Percentiles rank a stretch among this genome's conserved stretches.
Conservation (phyloP, 1,284 basidiomycete genomes). For the Ustilago vetiveriae region DNA sequence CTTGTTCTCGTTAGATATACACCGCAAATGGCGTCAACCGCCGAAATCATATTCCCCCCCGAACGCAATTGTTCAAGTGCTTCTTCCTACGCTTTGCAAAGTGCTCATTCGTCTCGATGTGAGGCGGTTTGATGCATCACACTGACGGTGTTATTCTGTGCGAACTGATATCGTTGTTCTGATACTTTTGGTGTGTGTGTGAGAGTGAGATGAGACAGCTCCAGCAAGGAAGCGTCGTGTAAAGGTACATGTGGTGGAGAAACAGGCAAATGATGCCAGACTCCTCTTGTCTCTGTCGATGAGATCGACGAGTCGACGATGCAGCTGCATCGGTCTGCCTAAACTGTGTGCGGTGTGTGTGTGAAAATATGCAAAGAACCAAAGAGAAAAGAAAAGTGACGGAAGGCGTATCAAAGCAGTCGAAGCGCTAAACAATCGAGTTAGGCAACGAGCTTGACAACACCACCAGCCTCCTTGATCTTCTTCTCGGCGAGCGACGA, state of each 20-base stretch:
- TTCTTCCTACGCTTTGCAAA: no score
- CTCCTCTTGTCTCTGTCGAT: neutral
- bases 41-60: conserved; percentile 8
- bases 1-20: no score
- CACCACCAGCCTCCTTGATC: conserved; percentile 67
- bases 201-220: neutral
- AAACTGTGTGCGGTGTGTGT: neutral
- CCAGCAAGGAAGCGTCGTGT: conserved; percentile 2
- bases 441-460: conserved; percentile 63
- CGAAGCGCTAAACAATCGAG: neutral
- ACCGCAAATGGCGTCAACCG: conserved; percentile 25
- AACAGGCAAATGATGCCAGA: neutral
- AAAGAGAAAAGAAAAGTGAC: neutral
- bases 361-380: conserved; percentile 14
- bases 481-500: conserved; percentile 67
- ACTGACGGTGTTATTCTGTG: conserved; percentile 17
- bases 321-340: neutral
- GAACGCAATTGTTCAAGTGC: neutral
- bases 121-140: no score
- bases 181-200: conserved; percentile 44
- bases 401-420: conserved; percentile 1
- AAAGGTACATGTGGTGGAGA: conserved; percentile 21
- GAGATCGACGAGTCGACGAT: neutral
- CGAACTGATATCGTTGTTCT: conserved; percentile 38
- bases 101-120: no score